Conservation (phyloP, 1,139 yeast genomes). For the Pichia inconspicua region DNA sequence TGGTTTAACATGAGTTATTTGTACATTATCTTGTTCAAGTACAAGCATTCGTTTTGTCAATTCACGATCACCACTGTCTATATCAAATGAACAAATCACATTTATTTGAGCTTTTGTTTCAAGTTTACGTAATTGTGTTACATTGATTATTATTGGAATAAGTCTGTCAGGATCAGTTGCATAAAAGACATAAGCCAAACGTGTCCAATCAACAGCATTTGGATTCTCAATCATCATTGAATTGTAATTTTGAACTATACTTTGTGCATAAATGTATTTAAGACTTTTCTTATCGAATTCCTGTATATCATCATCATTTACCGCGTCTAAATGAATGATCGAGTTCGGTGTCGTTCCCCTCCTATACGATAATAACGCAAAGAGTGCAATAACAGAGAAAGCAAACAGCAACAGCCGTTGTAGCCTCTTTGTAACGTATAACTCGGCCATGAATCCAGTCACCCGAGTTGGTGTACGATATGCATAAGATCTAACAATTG, state of each 20-base stretch:
- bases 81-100: constrained; percentile 24
- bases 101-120: constrained; percentile 35
- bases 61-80: constrained; percentile 1
- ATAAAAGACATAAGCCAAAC: constrained; percentile 39
- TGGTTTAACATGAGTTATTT: background rate
- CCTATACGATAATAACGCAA: background rate
- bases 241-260: constrained; percentile 14
- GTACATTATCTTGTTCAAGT: background rate
- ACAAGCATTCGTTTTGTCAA: background rate
- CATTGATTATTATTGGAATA: constrained; percentile 37
- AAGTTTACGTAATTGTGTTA: constrained; percentile 29
- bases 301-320: background rate
- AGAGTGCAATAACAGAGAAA: background rate
- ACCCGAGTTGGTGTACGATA: too few relatives aligned
- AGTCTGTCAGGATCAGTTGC: constrained; percentile 37
- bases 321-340: background rate
- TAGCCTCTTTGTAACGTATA: background rate
- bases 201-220: constrained; percentile 16
- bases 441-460: background rate
- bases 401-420: background rate
- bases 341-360: background rate
- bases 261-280: constrained; percentile 17
- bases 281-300: constrained; percentile 15
- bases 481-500: too few relatives aligned
- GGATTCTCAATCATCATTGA: constrained; percentile 9